These are phyloP conservation scores for Malania oleifera DNA, from an alignment of 164 flowering plant genomes.

Conservation along the genomic window DNA sequence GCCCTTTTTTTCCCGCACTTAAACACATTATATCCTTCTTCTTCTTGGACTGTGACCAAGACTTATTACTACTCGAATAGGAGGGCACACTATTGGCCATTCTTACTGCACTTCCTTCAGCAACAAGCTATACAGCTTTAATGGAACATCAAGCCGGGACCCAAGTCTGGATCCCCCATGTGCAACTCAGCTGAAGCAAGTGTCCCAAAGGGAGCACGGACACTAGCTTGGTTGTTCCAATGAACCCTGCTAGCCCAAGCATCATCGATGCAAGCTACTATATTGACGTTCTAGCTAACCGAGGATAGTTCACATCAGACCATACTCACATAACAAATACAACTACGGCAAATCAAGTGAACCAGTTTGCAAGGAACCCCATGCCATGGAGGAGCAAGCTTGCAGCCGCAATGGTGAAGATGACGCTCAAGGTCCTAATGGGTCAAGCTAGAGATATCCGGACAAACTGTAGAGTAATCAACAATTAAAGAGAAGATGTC, in stretches of 20 bases:
- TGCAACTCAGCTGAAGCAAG: conserved; percentile 30
- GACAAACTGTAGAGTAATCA: conserved; percentile 40
- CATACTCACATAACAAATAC: conserved; percentile 36
- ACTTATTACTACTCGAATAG: conserved; percentile 40
- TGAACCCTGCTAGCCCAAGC: conserved; percentile 37
- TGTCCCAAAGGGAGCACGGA: conserved; percentile 40
- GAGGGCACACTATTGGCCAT: conserved; percentile 63
- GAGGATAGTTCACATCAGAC: conserved; percentile 54
- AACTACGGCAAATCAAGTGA: conserved; percentile 35
- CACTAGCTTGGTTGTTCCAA: conserved; percentile 30
- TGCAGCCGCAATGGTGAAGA: conserved; percentile 61
- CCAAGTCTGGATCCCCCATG: conserved; percentile 38
- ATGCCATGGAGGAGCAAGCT: conserved; percentile 32
- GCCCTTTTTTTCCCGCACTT: no score
- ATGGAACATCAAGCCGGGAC: conserved; percentile 27
- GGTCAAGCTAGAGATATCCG: conserved; percentile 54
- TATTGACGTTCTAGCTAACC: conserved; percentile 21
- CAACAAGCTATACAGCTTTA: conserved; percentile 41
- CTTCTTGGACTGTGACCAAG: no score
- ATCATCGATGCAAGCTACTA: conserved; percentile 36
- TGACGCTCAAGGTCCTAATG: conserved; percentile 54
- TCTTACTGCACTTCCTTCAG: conserved; percentile 45
- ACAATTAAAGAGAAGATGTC: no score
- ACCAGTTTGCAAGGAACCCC: conserved; percentile 24
- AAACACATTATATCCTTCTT: no score